phyloP scores from a whole-genome alignment of 306 rosid genomes.

The Cucurbita pepo region DNA sequence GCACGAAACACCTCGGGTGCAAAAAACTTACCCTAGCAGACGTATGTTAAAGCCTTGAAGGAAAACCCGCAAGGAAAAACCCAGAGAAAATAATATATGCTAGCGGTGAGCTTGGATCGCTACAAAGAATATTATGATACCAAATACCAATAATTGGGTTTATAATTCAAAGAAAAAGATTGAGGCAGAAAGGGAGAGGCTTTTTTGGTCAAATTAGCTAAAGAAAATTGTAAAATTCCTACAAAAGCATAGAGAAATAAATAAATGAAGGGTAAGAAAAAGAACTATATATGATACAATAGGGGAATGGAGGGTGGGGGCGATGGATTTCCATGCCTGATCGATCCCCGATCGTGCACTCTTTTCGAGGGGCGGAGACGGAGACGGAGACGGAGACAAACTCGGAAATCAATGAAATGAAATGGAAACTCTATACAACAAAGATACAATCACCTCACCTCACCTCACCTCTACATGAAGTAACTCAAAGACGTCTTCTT shows the following conservation, averaged over 20 bases:
- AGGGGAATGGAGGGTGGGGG: background rate
- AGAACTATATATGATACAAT: constrained; percentile 42
- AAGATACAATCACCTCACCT: constrained; percentile 13
- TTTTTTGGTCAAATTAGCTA: constrained; percentile 1
- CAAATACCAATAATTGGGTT: too few species aligned
- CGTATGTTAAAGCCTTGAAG: too few species aligned
- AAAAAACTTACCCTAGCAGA: too few species aligned
- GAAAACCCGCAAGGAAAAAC: too few species aligned
- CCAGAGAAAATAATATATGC: too few species aligned
- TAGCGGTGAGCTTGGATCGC: too few species aligned
- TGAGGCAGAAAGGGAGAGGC: background rate
- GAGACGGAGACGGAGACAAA: background rate
- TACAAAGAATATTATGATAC: too few species aligned
- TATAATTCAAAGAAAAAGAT: background rate
- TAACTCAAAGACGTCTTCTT: constrained; percentile 67
- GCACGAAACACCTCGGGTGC: too few species aligned
- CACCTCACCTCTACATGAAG: constrained; percentile 52
- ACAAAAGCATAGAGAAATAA: constrained; percentile 2
- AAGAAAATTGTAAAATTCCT: constrained; percentile 7
- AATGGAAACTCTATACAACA: constrained; percentile 50
- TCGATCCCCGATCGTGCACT: constrained; percentile 14
- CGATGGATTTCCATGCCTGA: background rate
- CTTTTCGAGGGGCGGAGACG: constrained; percentile 3
- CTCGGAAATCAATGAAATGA: constrained; percentile 10
- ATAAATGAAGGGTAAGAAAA: background rate